phyloP scores from a whole-genome alignment of 163 green algal species.

The Coccomyxa subellipsoidea region DNA sequence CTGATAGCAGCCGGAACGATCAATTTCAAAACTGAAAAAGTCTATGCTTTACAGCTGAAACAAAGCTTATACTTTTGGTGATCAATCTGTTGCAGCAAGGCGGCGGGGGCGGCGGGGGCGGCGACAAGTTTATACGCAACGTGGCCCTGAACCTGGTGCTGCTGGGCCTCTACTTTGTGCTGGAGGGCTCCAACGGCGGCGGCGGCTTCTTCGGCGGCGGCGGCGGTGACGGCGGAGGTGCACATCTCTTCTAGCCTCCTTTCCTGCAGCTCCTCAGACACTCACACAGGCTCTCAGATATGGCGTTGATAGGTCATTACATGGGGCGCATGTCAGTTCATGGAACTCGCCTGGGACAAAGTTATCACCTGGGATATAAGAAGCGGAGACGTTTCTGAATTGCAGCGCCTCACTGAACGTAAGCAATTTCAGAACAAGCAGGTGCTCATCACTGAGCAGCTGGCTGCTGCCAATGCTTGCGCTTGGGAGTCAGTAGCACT shows the following conservation, averaged over 20 bases:
- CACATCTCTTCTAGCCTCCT: not conserved
- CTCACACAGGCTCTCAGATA: not conserved
- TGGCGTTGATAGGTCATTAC: too few species aligned
- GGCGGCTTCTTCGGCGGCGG: constrained; percentile 9
- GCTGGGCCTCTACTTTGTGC: constrained; percentile 1
- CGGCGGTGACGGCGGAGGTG: not conserved
- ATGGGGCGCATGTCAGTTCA: too few species aligned
- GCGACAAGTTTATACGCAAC: constrained; percentile 10
- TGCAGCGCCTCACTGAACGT: too few species aligned
- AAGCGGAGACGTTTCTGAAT: not conserved
- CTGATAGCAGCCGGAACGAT: too few species aligned
- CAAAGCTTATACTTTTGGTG: too few species aligned
- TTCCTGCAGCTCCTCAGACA: not conserved
- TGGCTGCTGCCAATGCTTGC: too few species aligned
- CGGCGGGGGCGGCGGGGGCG: not conserved
- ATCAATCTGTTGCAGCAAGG: constrained; percentile 10
- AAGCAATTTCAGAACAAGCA: too few species aligned
- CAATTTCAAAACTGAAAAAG: too few species aligned
- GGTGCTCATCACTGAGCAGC: too few species aligned
- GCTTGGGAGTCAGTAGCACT: too few species aligned
- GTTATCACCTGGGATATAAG: not conserved
- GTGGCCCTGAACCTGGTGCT: constrained; percentile 3
- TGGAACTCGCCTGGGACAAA: too few species aligned
- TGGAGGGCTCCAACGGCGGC: not conserved
- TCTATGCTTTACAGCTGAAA: too few species aligned